Conservation (phyloP, 768 basidiomycete genomes). For the Termitomyces sp. region DNA sequence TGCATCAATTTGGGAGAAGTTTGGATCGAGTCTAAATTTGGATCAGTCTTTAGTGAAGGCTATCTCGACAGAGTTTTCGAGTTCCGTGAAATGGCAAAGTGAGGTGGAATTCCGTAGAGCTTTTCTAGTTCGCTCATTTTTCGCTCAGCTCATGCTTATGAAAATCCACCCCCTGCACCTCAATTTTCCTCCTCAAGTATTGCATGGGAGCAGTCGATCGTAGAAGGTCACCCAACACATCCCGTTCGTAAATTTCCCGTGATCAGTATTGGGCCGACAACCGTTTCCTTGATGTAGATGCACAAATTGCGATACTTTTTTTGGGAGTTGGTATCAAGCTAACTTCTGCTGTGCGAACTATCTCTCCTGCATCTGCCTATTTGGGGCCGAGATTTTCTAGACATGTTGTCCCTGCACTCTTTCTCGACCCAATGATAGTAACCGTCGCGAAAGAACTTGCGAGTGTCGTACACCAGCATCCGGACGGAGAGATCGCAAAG, state of each 20-base stretch:
- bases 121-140: neutral
- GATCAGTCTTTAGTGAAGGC: slow-evolving; percentile 28
- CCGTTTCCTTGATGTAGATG: slow-evolving; percentile 33
- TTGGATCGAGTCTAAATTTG: slow-evolving; percentile 30
- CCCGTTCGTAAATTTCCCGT: slow-evolving; percentile 30
- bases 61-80: slow-evolving; percentile 42
- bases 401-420: slow-evolving; percentile 44
- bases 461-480: slow-evolving; percentile 42
- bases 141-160: slow-evolving; percentile 38
- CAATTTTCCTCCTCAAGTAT: slow-evolving; percentile 43
- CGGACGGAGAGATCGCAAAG: slow-evolving; percentile 46
- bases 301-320: slow-evolving; percentile 51
- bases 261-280: neutral
- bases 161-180: slow-evolving; percentile 41
- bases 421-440: slow-evolving; percentile 41
- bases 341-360: slow-evolving; percentile 53
- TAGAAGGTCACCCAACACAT: slow-evolving; percentile 58
- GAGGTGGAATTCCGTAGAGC: slow-evolving; percentile 6
- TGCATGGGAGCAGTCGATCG: slow-evolving; percentile 57
- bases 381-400: slow-evolving; percentile 52
- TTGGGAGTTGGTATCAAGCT: slow-evolving; percentile 51
- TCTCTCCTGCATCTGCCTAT: slow-evolving; percentile 55
- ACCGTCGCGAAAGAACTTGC: slow-evolving; percentile 54
- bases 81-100: slow-evolving; percentile 54
- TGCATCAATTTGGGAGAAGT: slow-evolving; percentile 39